These are phyloP conservation scores for Pseudocercospora fuligena DNA, from an alignment of 2,329 filamentous ascomycete species.

Conservation along the genomic window DNA sequence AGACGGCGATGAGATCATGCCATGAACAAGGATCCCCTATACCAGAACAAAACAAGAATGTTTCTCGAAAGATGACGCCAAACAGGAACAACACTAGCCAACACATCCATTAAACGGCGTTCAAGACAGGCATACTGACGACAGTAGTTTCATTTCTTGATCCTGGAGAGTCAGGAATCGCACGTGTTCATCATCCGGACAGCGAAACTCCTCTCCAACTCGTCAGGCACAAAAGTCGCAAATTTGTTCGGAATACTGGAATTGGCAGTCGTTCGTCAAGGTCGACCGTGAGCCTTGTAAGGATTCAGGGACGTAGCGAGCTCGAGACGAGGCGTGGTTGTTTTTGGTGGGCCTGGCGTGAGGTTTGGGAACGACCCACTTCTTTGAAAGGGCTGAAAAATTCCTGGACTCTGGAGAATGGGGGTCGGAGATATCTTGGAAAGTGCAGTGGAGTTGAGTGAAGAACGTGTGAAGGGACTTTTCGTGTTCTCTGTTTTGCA, in stretches of 20 bases:
- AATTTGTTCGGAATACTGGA: background rate
- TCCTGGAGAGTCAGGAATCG: background rate
- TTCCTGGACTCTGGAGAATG: background rate
- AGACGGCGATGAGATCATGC: background rate
- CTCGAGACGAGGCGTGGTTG: background rate
- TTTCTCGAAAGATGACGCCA: background rate
- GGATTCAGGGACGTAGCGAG: background rate
- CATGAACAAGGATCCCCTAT: background rate
- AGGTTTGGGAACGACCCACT: background rate
- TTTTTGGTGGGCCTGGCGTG: background rate
- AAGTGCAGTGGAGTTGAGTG: background rate
- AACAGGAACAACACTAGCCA: background rate
- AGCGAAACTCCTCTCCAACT: background rate
- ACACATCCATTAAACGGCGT: background rate
- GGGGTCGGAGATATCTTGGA: background rate
- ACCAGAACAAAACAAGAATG: background rate
- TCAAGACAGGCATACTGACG: background rate
- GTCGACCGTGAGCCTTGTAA: background rate
- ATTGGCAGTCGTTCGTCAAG: background rate
- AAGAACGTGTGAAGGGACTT: background rate
- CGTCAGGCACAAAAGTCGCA: constrained; percentile 5
- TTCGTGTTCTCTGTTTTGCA: background rate
- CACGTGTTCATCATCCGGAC: background rate
- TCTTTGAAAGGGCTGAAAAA: background rate
- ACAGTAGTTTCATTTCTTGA: background rate